Percentiles rank a stretch among this genome's conserved stretches.
These are phyloP conservation scores for Pseudogymnoascus sp. DNA, from an alignment of 2,329 filamentous ascomycete species.

Conservation along the genomic window DNA sequence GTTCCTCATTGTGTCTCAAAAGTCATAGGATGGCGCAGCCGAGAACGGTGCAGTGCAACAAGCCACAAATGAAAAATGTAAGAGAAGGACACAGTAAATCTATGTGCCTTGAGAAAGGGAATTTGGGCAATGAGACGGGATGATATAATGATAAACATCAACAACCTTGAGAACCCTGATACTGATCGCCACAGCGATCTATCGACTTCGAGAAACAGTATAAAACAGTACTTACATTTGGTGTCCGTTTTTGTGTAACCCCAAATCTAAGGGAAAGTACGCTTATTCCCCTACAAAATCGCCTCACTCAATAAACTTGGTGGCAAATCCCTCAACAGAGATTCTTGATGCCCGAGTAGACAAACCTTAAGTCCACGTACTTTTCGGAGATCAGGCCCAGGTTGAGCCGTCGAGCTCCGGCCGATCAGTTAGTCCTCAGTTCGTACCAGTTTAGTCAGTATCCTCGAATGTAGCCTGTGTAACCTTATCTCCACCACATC, in stretches of 20 bases:
- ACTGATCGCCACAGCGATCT: neutral
- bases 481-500: conserved; percentile 8
- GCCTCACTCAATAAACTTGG: neutral
- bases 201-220: neutral
- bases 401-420: neutral
- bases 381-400: neutral
- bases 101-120: neutral
- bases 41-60: neutral
- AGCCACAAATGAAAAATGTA: neutral
- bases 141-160: conserved; percentile 1
- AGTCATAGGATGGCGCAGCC: neutral
- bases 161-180: neutral
- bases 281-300: neutral
- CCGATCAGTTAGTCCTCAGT: neutral
- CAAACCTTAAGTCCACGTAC: conserved; percentile 9
- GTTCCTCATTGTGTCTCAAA: neutral
- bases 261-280: neutral
- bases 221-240: neutral
- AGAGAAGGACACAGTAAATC: neutral
- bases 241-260: conserved; percentile 2
- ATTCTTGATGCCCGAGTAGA: neutral
- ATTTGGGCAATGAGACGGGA: neutral
- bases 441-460: neutral
- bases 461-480: neutral
- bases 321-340: conserved; percentile 5